Percentiles rank a stretch among this genome's conserved stretches.
Conservation (phyloP, 352 stramenopile genomes). For the Phytophthora vignae region DNA sequence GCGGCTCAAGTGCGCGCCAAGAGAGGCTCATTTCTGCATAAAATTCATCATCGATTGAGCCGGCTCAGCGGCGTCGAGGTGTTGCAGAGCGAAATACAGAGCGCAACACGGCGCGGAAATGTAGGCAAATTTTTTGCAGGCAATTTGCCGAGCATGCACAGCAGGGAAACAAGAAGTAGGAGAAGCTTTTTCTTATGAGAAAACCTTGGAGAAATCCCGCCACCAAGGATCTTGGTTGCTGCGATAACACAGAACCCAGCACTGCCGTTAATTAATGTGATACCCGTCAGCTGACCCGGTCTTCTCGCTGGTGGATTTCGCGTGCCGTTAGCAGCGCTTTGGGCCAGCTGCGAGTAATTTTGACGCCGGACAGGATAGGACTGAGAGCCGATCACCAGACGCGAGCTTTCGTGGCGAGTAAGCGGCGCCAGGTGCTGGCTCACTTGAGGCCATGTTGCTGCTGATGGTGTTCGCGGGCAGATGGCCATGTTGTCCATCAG, state of each 20-base stretch:
- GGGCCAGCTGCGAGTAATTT: constrained; percentile 1
- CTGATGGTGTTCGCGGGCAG: neutral
- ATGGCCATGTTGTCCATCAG: neutral
- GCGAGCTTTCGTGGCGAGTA: neutral
- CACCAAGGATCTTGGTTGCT: neutral
- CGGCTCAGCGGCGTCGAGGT: constrained; percentile 6
- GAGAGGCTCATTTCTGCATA: constrained; percentile 30
- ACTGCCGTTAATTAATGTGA: neutral
- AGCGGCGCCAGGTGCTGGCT: neutral
- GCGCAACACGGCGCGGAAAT: neutral
- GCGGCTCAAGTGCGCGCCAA: constrained; percentile 26
- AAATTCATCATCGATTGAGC: constrained; percentile 10
- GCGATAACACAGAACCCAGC: constrained; percentile 1
- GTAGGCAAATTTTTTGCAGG: neutral
- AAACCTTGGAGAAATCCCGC: constrained; percentile 1
- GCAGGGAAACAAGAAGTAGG: neutral
- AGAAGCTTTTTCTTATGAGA: neutral
- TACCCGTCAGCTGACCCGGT: neutral
- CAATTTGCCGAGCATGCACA: neutral
- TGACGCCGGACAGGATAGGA: neutral
- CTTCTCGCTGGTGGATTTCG: neutral
- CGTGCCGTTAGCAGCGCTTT: neutral
- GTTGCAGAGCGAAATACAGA: neutral
- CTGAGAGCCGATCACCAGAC: neutral
- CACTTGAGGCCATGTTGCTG: neutral